Conservation (phyloP, 176 grass and related monocot species). For the Hordeum marinum region DNA sequence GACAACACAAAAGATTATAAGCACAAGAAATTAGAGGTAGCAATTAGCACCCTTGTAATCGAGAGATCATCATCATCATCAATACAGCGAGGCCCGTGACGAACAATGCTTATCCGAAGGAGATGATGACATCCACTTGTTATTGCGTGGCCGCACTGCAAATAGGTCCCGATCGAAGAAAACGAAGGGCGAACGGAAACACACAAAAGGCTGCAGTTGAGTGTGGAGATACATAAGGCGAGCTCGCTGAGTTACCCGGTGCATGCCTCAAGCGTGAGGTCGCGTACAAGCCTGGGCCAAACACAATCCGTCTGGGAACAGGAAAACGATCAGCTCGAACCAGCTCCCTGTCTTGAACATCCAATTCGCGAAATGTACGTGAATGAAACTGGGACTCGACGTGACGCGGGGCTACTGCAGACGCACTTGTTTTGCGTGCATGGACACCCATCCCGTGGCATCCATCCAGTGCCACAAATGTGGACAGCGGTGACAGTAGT, state of each 20-base stretch:
- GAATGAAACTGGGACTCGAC: neutral
- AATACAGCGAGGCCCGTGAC: neutral
- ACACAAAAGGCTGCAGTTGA: neutral
- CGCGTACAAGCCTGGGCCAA: neutral
- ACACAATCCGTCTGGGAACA: neutral
- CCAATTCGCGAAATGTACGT: neutral
- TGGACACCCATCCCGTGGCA: neutral
- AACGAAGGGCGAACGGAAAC: neutral
- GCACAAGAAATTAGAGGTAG: too few relatives aligned
- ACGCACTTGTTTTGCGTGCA: neutral
- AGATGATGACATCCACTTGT: neutral
- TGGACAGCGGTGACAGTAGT: neutral
- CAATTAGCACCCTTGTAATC: too few relatives aligned
- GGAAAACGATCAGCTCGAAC: neutral
- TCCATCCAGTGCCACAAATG: neutral
- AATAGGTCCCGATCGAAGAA: neutral
- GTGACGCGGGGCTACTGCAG: neutral
- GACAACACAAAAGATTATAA: too few relatives aligned
- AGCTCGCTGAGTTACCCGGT: neutral
- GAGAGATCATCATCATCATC: too few relatives aligned
- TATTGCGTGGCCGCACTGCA: neutral
- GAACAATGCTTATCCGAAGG: neutral
- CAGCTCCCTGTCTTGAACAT: neutral
- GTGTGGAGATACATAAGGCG: neutral
- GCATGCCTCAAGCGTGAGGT: neutral